A percentile compares a stretch with the other conserved stretches of the same genome.
Evolutionary conservation across 768 basidiomycete genomes (phyloP).

Genomic region (Solioccasus polychromus): DNA sequence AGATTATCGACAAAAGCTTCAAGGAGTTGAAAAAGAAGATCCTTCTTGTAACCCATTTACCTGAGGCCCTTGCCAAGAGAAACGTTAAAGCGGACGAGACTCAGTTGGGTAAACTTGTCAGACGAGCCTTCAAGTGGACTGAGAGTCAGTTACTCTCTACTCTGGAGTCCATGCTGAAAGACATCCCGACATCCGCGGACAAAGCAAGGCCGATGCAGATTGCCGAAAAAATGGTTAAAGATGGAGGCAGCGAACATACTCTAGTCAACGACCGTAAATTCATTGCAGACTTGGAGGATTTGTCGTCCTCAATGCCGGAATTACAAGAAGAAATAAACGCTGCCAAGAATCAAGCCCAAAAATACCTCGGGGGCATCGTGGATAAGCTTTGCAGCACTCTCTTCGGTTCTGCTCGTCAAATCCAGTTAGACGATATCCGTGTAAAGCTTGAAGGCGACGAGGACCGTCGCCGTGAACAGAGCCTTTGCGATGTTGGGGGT

Average conservation of each 20-base stretch:
- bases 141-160: slow-evolving; percentile 10
- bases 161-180: slow-evolving; percentile 17
- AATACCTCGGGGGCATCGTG: slow-evolving; percentile 16
- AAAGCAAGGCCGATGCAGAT: slow-evolving; percentile 8
- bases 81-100: slow-evolving; percentile 9
- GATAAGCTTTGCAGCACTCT: slow-evolving; percentile 18
- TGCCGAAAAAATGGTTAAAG: slow-evolving; percentile 23
- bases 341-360: slow-evolving; percentile 17
- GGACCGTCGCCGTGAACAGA: slow-evolving; percentile 17
- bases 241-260: slow-evolving; percentile 15
- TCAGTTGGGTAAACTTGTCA: slow-evolving; percentile 12
- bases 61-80: slow-evolving; percentile 8
- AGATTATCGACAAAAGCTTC: slow-evolving; percentile 17
- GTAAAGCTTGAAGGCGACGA: slow-evolving; percentile 12
- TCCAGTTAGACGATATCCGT: slow-evolving; percentile 16
- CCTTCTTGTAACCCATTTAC: slow-evolving; percentile 13
- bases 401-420: slow-evolving; percentile 3
- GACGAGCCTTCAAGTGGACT: slow-evolving; percentile 10
- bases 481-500: slow-evolving; percentile 8
- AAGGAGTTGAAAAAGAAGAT: slow-evolving; percentile 24
- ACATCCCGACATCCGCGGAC: not conserved
- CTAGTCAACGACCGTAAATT: slow-evolving; percentile 22
- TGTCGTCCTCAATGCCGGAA: slow-evolving; percentile 8
- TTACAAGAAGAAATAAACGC: slow-evolving; percentile 13
- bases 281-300: slow-evolving; percentile 19